Evolutionary conservation across 371 early-diverging fungal species (phyloP).

Genomic region (Circinella minor): DNA sequence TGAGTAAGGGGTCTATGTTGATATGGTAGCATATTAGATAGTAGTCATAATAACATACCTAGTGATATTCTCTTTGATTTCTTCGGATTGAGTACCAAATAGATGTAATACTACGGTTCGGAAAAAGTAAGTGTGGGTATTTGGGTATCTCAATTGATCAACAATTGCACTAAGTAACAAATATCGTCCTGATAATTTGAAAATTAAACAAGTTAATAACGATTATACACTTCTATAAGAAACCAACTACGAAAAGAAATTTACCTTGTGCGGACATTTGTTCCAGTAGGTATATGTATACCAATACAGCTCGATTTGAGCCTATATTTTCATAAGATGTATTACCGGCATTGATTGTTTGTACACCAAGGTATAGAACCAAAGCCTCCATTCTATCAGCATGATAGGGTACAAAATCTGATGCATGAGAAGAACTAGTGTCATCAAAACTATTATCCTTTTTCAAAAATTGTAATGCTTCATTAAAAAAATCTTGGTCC

Average conservation of each 20-base stretch:
- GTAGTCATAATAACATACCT: conserved; percentile 24
- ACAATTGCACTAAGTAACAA: conserved; percentile 87
- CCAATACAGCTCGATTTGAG: conserved; percentile 26
- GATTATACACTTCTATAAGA: neutral
- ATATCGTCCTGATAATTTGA: conserved; percentile 72
- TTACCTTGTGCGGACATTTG: conserved; percentile 20
- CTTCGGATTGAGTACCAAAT: conserved; percentile 77
- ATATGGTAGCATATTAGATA: neutral
- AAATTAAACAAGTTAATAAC: neutral
- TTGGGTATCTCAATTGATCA: conserved; percentile 96
- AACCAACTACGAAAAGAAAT: neutral
- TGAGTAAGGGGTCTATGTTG: neutral
- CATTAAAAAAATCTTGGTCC: neutral
- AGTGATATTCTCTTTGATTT: conserved; percentile 92
- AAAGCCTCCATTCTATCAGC: conserved; percentile 18
- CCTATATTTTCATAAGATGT: conserved; percentile 17
- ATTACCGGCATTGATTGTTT: conserved; percentile 5
- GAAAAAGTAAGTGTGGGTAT: conserved; percentile 94
- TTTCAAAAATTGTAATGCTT: conserved; percentile 3
- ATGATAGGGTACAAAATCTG: neutral
- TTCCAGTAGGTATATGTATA: conserved; percentile 30
- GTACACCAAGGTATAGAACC: conserved; percentile 19
- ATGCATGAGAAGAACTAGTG: neutral
- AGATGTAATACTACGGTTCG: conserved; percentile 77
- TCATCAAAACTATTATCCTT: neutral